Evolutionary conservation across 495 filamentous ascomycete species (phyloP).

Genomic region (Neurospora sp.): DNA sequence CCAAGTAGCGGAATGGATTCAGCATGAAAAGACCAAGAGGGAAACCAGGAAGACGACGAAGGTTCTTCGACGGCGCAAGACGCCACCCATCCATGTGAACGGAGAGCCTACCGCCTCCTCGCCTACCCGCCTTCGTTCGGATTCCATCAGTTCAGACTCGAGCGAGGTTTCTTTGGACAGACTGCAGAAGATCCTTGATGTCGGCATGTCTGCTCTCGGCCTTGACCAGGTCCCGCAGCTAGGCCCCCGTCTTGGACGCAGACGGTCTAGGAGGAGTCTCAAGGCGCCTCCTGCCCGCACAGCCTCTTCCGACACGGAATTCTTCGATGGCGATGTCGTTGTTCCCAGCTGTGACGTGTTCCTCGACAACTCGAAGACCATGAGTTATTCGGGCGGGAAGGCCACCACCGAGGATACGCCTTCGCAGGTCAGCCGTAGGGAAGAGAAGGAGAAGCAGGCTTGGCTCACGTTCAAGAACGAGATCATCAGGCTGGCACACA

Average conservation of each 20-base stretch:
- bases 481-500: constrained; percentile 82
- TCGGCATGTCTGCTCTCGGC: constrained; percentile 40
- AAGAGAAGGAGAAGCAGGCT: constrained; percentile 56
- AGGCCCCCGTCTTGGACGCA: constrained; percentile 20
- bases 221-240: constrained; percentile 26
- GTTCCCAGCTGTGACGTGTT: constrained; percentile 70
- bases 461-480: constrained; percentile 83
- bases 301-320: constrained; percentile 72
- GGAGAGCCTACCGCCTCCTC: neutral
- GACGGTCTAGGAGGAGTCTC: constrained; percentile 24
- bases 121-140: constrained; percentile 18
- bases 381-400: constrained; percentile 59
- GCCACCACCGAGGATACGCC: constrained; percentile 39
- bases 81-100: constrained; percentile 10
- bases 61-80: constrained; percentile 20
- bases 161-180: constrained; percentile 54
- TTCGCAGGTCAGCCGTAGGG: constrained; percentile 29
- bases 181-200: constrained; percentile 61
- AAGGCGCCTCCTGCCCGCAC: constrained; percentile 18
- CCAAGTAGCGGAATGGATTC: constrained; percentile 72
- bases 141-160: constrained; percentile 44
- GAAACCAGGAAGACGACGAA: constrained; percentile 38
- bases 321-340: constrained; percentile 55
- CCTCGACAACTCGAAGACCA: constrained; percentile 81
- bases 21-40: constrained; percentile 61